Evolutionary conservation across 83 land plant genomes (phyloP), one percentile per base, ranked within the genome.

Genomic region (Diphasiastrum complanatum): DNA sequence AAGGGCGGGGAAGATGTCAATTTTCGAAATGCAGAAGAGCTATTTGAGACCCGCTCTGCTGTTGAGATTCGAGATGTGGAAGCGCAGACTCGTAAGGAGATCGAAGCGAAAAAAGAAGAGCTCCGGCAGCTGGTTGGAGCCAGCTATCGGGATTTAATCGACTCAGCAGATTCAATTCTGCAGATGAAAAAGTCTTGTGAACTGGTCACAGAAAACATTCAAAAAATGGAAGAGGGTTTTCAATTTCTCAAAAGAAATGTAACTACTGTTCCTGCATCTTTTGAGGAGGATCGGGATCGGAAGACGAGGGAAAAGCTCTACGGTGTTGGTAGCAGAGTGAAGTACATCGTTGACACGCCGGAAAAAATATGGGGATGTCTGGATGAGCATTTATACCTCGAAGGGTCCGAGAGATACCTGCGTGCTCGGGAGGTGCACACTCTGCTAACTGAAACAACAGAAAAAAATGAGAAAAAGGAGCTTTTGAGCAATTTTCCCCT

Each of bases 281-380:
- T 70, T 8, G 65, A 50, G 28, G 62, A 38, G 20, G 66, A 45
- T 32, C 35, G 5, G 12, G 76, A 76, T 16, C 56, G 81, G 59
- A 62, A 71, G 76, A 52, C 64, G 45, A 65, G 87, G 29, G 54
- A 71, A 41, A 47, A 50, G 22, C 46, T 84, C 37, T 95, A 82
- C 64, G 82, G 67, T 23, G 47, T 84, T 40, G 99, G 93, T 5
- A 62, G 81, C 50, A 76, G 99, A 29, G 90, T 95, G 38, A 95
- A 95, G 85, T 95, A 95, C 53, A 38, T 95, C 36, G 95, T 95
- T 14, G 99, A 95, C 48, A 83, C 95, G 12, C 82, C 95, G 5
- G 99, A 95, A 79, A 84, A 83, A 64, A 95, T 95, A 32, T 95
- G 99, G 99, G 99, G 97, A 2, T 85, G 93, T 48, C 69, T 95